Evolutionary conservation across 1,284 basidiomycete genomes (phyloP), one percentile per base, ranked within the genome.

Genomic region (Moesziomyces antarcticus): DNA sequence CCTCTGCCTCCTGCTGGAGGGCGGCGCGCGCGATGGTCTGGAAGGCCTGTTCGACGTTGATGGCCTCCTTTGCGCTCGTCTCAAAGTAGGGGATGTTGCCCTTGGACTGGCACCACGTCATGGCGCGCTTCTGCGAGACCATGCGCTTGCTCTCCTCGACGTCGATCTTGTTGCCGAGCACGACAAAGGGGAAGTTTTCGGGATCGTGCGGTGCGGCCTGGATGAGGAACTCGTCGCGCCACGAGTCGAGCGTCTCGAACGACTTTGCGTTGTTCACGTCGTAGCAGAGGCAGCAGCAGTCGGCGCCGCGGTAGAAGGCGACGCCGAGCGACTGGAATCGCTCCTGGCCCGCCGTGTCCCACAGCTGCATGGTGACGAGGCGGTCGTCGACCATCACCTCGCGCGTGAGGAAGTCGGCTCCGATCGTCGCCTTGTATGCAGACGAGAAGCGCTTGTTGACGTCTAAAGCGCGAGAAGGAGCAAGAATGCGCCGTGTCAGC

Each of bases 71-170:
- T 45, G 97, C 97, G 11, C 96, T 98, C 1, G 97, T 99, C 87
- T 99, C 97, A 85, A 99, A 99, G 80, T 99, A 99, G 16, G 97
- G 97, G 78, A 99, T 98, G 86, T 98, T 98, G 82, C 97, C 97
- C 87, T 99, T 99, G 72, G 93, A 92, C 84, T 99, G 95, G 86
- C 97, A 99, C 97, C 97, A 99, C 10, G 94, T 93, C 94, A 99
- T 98, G 22, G 97, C 97, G 54, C 97, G 92, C 86, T 99, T 99
- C 90, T 99, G 97, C 10, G 94, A 94, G 25, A 98, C 96, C 90
- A 97, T 94, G 77, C 97, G 90, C 87, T 98, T 99, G 85, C 91
- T 92, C 88, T 99, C 96, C 87, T 99, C 97, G 83, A 98, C 93
- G 85, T 99, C 97, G 85, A 99, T 97, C 92, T 99, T 99, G 88